Percentiles rank a stretch among this genome's conserved stretches.
Conservation (phyloP, 768 basidiomycete genomes). For the Leccinum ochraceum region DNA sequence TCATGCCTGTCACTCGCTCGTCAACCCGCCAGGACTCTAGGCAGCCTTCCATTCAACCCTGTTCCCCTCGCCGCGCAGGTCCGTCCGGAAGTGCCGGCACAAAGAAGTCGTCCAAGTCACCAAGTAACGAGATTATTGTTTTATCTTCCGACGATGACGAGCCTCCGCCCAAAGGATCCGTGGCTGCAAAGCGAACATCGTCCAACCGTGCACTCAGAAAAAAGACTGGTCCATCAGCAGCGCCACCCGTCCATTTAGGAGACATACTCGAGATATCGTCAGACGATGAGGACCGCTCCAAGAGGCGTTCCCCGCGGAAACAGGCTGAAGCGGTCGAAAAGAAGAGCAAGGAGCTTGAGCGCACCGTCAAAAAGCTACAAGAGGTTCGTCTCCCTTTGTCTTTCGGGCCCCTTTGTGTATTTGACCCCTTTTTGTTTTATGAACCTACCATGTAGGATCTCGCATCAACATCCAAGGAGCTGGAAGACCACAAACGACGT, state of each 20-base stretch:
- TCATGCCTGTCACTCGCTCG: constrained; percentile 33
- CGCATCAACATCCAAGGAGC: constrained; percentile 16
- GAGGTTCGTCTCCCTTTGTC: constrained; percentile 36
- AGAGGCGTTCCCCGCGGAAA: constrained; percentile 14
- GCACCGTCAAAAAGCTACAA: constrained; percentile 44
- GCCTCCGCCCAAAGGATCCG: constrained; percentile 22
- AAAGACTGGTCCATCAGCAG: constrained; percentile 21
- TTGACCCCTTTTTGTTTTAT: not conserved
- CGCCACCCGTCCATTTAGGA: constrained; percentile 12
- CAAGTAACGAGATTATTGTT: constrained; percentile 32
- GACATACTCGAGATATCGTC: constrained; percentile 61
- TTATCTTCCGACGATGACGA: constrained; percentile 37
- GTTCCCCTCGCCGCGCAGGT: constrained; percentile 11
- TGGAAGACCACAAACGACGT: constrained; percentile 24
- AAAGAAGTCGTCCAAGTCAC: constrained; percentile 18
- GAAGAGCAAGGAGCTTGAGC: constrained; percentile 31
- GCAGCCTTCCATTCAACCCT: constrained; percentile 3
- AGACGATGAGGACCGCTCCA: constrained; percentile 45
- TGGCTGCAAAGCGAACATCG: constrained; percentile 12
- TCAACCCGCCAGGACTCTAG: constrained; percentile 22
- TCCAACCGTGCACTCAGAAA: constrained; percentile 12
- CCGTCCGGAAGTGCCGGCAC: constrained; percentile 6
- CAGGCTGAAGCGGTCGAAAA: constrained; percentile 18
- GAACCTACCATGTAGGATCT: constrained; percentile 17
- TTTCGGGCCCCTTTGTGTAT: not conserved